Conservation (phyloP, 495 filamentous ascomycete species). For the Pseudomonodictys pantanalensis region DNA sequence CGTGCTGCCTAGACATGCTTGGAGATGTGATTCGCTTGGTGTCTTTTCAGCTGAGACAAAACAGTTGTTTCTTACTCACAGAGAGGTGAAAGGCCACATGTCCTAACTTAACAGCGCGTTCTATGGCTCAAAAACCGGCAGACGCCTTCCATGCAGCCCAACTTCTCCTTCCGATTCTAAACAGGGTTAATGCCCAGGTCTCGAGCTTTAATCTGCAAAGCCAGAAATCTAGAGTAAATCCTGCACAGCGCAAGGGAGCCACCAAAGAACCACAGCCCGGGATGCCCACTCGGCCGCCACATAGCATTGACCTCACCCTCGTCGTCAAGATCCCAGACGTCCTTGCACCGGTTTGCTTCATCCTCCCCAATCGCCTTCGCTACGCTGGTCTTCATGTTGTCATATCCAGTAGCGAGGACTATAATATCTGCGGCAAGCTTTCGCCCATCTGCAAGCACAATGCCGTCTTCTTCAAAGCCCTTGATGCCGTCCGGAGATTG, state of each 20-base stretch:
- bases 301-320: conserved; percentile 71
- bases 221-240: conserved; percentile 67
- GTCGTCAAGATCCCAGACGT: conserved; percentile 75
- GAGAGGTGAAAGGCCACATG: too few relatives aligned
- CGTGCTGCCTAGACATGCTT: too few relatives aligned
- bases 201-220: conserved; percentile 69
- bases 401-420: conserved; percentile 77
- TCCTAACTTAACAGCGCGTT: too few relatives aligned
- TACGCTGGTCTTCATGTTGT: conserved; percentile 68
- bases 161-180: background rate
- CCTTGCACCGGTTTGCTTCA: conserved; percentile 59
- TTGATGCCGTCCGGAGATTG: conserved; percentile 61
- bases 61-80: too few relatives aligned
- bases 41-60: too few relatives aligned
- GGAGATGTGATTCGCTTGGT: too few relatives aligned
- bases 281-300: conserved; percentile 68
- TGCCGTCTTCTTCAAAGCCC: conserved; percentile 56
- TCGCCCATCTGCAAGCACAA: conserved; percentile 65
- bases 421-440: conserved; percentile 74
- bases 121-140: too few relatives aligned
- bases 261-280: conserved; percentile 79
- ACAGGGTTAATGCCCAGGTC: conserved; percentile 39
- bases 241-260: conserved; percentile 73
- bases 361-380: conserved; percentile 65
- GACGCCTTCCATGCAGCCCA: too few relatives aligned